phyloP scores from a whole-genome alignment of 2,329 filamentous ascomycete genomes.

The Sclerotinia nivalis region DNA sequence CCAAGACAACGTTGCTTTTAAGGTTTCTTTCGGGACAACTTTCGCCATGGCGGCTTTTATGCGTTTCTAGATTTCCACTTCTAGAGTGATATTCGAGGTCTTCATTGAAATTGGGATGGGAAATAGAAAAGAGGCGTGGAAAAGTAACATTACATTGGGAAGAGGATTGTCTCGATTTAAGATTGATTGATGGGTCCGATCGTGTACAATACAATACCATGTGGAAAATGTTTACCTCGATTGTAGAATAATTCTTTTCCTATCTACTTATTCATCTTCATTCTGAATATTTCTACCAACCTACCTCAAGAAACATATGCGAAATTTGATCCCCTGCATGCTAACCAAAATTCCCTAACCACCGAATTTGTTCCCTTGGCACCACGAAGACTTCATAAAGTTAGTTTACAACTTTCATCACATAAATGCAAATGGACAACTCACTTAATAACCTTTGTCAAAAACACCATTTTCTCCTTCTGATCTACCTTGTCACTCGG shows the following conservation, averaged over 20 bases:
- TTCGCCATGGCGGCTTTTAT: constrained; percentile 70
- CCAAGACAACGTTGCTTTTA: constrained; percentile 44
- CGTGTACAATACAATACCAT: background rate
- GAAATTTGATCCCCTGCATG: constrained; percentile 61
- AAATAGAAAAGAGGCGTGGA: constrained; percentile 55
- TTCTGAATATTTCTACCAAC: background rate
- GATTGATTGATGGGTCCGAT: background rate
- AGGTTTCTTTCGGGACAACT: constrained; percentile 65
- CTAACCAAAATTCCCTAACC: constrained; percentile 72
- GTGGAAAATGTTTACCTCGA: background rate
- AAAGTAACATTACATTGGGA: background rate
- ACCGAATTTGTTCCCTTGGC: constrained; percentile 64
- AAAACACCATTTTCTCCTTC: constrained; percentile 62
- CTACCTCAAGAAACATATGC: constrained; percentile 53
- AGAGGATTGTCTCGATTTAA: background rate
- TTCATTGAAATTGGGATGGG: constrained; percentile 43
- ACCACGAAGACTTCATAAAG: constrained; percentile 57
- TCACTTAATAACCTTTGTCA: constrained; percentile 66
- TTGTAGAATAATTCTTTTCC: background rate
- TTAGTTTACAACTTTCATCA: background rate
- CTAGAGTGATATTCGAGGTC: background rate
- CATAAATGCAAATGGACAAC: constrained; percentile 31
- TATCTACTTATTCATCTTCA: background rate
- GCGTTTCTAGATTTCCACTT: constrained; percentile 47
- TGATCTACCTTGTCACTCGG: constrained; percentile 59